Evolutionary conservation across 2,329 filamentous ascomycete genomes (phyloP).

Genomic region (Diaporthe aspalathi): DNA sequence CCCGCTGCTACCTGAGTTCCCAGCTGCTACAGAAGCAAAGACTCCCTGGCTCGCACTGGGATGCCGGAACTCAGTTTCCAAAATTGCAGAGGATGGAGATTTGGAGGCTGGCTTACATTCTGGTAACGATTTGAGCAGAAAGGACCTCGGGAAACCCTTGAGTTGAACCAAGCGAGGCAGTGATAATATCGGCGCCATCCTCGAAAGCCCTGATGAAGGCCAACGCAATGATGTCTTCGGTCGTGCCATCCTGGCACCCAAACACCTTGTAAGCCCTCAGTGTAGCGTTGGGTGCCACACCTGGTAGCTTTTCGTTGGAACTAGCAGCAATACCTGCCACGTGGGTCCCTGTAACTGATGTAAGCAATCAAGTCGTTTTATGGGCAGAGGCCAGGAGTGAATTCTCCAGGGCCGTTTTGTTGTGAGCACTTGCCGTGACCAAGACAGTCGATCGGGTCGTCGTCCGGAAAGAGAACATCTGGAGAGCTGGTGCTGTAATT

Average conservation of each 20-base stretch:
- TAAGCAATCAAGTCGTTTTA: background rate
- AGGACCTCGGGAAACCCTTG: slow-evolving; percentile 12
- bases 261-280: slow-evolving; percentile 6
- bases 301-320: background rate
- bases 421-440: slow-evolving; percentile 46
- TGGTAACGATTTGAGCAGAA: background rate
- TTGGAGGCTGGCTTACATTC: background rate
- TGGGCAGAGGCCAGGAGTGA: slow-evolving; percentile 10
- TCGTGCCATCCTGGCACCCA: slow-evolving; percentile 6
- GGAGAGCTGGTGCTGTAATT: slow-evolving; percentile 39
- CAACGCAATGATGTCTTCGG: background rate
- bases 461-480: slow-evolving; percentile 46
- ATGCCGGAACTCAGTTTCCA: background rate
- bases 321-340: slow-evolving; percentile 1
- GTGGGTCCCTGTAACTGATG: background rate
- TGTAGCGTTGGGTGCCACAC: background rate
- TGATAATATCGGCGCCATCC: slow-evolving; percentile 7
- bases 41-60: background rate
- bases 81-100: no score
- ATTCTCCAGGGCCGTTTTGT: slow-evolving; percentile 35
- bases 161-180: background rate
- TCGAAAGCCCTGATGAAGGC: slow-evolving; percentile 8
- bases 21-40: background rate
- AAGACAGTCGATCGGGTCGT: slow-evolving; percentile 49
- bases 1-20: background rate